Percentiles rank a stretch among this genome's conserved stretches.
These are phyloP conservation scores for Colletotrichum neosansevieriae DNA, from an alignment of 2,329 filamentous ascomycete species.

Conservation along the genomic window DNA sequence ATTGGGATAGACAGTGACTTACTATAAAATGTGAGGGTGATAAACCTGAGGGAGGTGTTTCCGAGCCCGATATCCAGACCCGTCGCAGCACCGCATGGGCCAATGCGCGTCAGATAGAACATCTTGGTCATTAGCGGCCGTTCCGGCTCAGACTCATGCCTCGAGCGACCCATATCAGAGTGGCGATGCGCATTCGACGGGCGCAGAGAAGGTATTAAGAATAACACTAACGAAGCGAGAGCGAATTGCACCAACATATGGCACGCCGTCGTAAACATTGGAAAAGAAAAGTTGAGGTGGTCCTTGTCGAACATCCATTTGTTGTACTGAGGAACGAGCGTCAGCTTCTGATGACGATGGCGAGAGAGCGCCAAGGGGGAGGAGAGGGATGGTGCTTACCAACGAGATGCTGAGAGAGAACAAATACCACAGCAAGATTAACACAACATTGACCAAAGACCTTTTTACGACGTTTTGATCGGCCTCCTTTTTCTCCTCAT, in stretches of 20 bases:
- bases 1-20: conserved; percentile 47
- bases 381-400: conserved; percentile 63
- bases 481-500: conserved; percentile 80
- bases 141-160: conserved; percentile 66
- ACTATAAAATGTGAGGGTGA: conserved; percentile 96
- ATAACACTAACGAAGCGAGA: conserved; percentile 82
- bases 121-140: conserved; percentile 82
- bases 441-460: conserved; percentile 78
- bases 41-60: conserved; percentile 96
- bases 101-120: conserved; percentile 93
- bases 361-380: background rate
- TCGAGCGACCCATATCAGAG: conserved; percentile 63
- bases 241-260: conserved; percentile 97
- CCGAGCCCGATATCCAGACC: conserved; percentile 96
- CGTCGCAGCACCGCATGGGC: conserved; percentile 91
- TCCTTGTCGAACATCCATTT: conserved; percentile 98
- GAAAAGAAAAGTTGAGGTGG: conserved; percentile 90
- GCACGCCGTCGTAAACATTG: conserved; percentile 92
- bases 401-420: conserved; percentile 95
- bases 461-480: conserved; percentile 79
- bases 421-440: conserved; percentile 89
- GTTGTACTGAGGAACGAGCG: conserved; percentile 79
- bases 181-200: conserved; percentile 65
- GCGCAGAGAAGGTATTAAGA: conserved; percentile 84
- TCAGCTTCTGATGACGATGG: conserved; percentile 41